Conservation (phyloP, 305 asterid genomes). For the Striga hermonthica region DNA sequence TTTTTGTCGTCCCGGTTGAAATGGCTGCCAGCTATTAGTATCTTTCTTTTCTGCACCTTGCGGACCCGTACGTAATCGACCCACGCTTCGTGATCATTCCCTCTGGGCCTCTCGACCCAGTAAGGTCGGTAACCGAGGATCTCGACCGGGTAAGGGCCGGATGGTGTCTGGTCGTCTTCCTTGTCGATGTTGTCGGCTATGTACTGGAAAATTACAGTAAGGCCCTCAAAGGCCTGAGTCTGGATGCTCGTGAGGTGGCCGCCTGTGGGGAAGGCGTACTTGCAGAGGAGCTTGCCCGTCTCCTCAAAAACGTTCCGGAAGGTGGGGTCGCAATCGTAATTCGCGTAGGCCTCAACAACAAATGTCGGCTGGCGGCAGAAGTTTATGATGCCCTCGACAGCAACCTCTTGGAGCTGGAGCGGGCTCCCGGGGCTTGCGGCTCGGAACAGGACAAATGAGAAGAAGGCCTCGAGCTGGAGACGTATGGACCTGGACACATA, state of each 20-base stretch:
- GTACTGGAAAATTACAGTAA: conserved; percentile 57
- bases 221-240: conserved; percentile 83
- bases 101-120: conserved; percentile 73
- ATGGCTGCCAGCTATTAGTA: conserved; percentile 74
- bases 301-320: conserved; percentile 77
- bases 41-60: conserved; percentile 73
- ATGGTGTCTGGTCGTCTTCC: conserved; percentile 58
- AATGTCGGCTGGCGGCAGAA: conserved; percentile 83
- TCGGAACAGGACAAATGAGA: conserved; percentile 62
- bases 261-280: conserved; percentile 79
- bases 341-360: conserved; percentile 61
- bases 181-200: conserved; percentile 77
- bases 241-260: conserved; percentile 57
- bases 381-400: conserved; percentile 72
- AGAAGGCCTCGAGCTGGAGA: conserved; percentile 79
- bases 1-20: conserved; percentile 71
- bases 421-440: conserved; percentile 47
- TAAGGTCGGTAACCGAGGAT: conserved; percentile 57
- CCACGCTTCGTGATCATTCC: conserved; percentile 51
- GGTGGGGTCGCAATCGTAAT: conserved; percentile 79
- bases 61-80: conserved; percentile 58
- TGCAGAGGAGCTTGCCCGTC: conserved; percentile 67
- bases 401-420: conserved; percentile 75
- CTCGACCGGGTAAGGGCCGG: conserved; percentile 68
- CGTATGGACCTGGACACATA: conserved; percentile 60